A percentile compares a stretch with the other conserved stretches of the same genome.
Evolutionary conservation across 257 asterid genomes (phyloP).

Genomic region (Solanum lycopersicoides): DNA sequence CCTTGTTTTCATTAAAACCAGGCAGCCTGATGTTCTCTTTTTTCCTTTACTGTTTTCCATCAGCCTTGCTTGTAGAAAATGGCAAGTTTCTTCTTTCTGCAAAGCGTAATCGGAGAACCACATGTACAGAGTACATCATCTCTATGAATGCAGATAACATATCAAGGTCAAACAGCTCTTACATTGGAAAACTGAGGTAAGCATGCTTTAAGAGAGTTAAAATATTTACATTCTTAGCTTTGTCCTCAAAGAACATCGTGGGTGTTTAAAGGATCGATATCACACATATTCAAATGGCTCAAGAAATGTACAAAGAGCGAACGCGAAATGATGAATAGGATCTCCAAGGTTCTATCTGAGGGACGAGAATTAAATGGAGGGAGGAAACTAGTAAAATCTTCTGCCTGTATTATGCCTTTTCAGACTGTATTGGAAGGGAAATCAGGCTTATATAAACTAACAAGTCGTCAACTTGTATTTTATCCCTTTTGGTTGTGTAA

Average conservation of each 20-base stretch:
- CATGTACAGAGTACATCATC: slow-evolving; percentile 80
- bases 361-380: not conserved
- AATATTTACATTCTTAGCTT: not conserved
- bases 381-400: not conserved
- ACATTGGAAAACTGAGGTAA: slow-evolving; percentile 76
- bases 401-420: not conserved
- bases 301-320: not conserved
- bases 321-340: not conserved
- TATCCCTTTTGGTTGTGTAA: not conserved
- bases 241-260: not conserved
- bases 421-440: not conserved
- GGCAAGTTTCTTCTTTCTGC: slow-evolving; percentile 93
- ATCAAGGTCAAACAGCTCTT: slow-evolving; percentile 63
- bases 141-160: slow-evolving; percentile 66
- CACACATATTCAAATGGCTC: not conserved
- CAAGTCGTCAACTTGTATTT: not conserved
- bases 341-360: not conserved
- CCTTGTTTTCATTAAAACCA: not conserved
- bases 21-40: not conserved
- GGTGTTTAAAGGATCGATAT: not conserved
- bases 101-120: slow-evolving; percentile 60
- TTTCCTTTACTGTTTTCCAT: not conserved
- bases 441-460: not conserved
- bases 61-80: slow-evolving; percentile 78
- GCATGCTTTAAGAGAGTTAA: not conserved